Conservation (phyloP, 768 basidiomycete genomes). For the Suillus decipiens region DNA sequence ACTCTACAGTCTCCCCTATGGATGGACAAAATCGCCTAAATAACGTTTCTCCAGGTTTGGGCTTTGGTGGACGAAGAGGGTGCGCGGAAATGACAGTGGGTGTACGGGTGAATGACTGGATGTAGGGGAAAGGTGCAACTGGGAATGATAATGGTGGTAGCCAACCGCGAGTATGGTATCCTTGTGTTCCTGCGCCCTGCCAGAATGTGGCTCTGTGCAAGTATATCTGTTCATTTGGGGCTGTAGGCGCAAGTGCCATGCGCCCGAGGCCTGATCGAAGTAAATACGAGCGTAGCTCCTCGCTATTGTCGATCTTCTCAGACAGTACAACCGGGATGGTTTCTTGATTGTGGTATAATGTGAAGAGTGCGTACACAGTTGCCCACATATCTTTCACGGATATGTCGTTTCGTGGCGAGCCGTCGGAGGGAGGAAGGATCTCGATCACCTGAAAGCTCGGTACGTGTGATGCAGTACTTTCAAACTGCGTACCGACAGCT, state of each 20-base stretch:
- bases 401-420: slow-evolving; percentile 13
- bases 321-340: slow-evolving; percentile 41
- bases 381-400: slow-evolving; percentile 41
- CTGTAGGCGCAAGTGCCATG: slow-evolving; percentile 19
- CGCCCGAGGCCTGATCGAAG: slow-evolving; percentile 39
- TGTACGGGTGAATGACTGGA: slow-evolving; percentile 45
- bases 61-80: slow-evolving; percentile 53
- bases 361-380: slow-evolving; percentile 43
- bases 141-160: slow-evolving; percentile 28
- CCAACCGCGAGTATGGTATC: slow-evolving; percentile 34
- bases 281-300: slow-evolving; percentile 40
- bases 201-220: slow-evolving; percentile 47
- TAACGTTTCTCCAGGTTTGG: slow-evolving; percentile 40
- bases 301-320: slow-evolving; percentile 27
- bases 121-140: slow-evolving; percentile 35
- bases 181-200: slow-evolving; percentile 48
- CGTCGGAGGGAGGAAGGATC: slow-evolving; percentile 10
- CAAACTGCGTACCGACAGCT: slow-evolving; percentile 23
- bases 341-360: slow-evolving; percentile 39
- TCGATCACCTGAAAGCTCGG: slow-evolving; percentile 23
- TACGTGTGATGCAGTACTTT: slow-evolving; percentile 21
- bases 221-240: slow-evolving; percentile 33
- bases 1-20: slow-evolving; percentile 34
- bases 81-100: slow-evolving; percentile 51
- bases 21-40: slow-evolving; percentile 38